These are phyloP conservation scores for Barnettozyma sucrosica DNA, from an alignment of 805 yeast genomes.

Conservation along the genomic window DNA sequence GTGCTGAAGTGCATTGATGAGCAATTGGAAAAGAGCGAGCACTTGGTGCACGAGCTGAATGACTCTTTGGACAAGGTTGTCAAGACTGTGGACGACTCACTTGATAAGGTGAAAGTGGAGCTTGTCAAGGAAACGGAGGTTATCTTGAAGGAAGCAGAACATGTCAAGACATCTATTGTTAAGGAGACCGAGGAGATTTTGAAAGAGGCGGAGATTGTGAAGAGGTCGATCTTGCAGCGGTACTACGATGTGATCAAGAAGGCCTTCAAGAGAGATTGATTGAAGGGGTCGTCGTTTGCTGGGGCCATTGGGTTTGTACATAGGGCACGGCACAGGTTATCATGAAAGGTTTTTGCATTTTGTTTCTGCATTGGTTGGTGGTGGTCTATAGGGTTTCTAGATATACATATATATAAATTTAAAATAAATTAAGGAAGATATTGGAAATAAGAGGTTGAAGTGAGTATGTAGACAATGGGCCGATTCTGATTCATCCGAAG, in stretches of 20 bases:
- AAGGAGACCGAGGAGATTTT: conserved; percentile 28
- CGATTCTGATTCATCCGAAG: background rate
- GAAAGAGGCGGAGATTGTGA: conserved; percentile 27
- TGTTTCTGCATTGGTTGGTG: background rate
- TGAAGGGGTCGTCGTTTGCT: too few relatives aligned
- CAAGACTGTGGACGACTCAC: conserved; percentile 27
- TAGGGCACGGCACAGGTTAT: background rate
- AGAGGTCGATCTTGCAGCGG: conserved; percentile 15
- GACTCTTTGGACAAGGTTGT: conserved; percentile 23
- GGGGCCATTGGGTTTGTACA: background rate
- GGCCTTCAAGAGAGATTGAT: conserved; percentile 16
- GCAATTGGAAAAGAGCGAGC: conserved; percentile 29
- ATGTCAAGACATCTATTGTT: conserved; percentile 19
- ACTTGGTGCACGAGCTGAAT: conserved; percentile 18
- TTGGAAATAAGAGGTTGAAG: background rate
- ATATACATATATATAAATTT: too few relatives aligned
- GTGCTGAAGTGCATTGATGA: conserved; percentile 53
- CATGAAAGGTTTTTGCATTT: background rate
- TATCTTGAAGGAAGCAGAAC: conserved; percentile 24
- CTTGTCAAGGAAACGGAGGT: conserved; percentile 38
- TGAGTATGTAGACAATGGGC: too few relatives aligned
- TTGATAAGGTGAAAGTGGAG: conserved; percentile 40
- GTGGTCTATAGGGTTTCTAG: background rate
- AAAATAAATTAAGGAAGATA: background rate
- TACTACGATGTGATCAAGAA: conserved; percentile 21